phyloP scores from a whole-genome alignment of 139 green algal genomes.

The Chlorella sorokiniana region DNA sequence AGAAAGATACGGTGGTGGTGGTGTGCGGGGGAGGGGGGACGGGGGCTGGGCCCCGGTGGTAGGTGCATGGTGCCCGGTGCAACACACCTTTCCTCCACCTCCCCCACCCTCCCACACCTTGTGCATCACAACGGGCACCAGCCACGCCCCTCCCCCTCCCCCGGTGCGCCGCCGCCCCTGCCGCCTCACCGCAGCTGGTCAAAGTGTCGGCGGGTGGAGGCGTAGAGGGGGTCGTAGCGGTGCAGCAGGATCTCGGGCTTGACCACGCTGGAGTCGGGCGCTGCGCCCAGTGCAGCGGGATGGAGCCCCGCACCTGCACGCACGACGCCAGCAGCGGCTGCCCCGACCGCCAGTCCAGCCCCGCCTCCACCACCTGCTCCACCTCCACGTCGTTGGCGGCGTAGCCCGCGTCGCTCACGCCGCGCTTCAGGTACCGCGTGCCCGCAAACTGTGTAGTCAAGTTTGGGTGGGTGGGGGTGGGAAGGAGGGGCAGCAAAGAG shows the following conservation, averaged over 20 bases:
- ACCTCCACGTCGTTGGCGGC: conserved; percentile 97
- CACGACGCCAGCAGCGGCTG: conserved; percentile 39
- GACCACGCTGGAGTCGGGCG: conserved; percentile 39
- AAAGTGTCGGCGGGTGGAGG: conserved; percentile 56
- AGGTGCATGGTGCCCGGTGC: too few relatives aligned
- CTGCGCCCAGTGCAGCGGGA: conserved; percentile 96
- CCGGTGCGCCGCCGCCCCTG: too few relatives aligned
- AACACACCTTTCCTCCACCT: too few relatives aligned
- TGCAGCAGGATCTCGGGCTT: conserved; percentile 85
- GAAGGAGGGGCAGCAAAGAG: too few relatives aligned
- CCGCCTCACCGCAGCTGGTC: conserved; percentile 36
- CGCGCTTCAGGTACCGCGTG: conserved; percentile 94
- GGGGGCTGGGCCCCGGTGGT: too few relatives aligned
- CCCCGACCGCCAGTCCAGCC: conserved; percentile 67
- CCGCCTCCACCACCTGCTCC: conserved; percentile 82
- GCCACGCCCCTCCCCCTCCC: too few relatives aligned
- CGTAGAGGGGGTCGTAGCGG: conserved; percentile 85
- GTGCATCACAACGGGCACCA: too few relatives aligned
- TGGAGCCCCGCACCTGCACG: conserved; percentile 84
- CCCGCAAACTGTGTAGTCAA: conserved; percentile 86
- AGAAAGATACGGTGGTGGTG: too few relatives aligned
- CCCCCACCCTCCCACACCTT: too few relatives aligned
- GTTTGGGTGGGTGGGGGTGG: neutral
- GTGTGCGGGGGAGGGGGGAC: too few relatives aligned
- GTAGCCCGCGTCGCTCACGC: conserved; percentile 82